Evolutionary conservation across 2,329 filamentous ascomycete genomes (phyloP).

Genomic region (Penicillium olsonii): DNA sequence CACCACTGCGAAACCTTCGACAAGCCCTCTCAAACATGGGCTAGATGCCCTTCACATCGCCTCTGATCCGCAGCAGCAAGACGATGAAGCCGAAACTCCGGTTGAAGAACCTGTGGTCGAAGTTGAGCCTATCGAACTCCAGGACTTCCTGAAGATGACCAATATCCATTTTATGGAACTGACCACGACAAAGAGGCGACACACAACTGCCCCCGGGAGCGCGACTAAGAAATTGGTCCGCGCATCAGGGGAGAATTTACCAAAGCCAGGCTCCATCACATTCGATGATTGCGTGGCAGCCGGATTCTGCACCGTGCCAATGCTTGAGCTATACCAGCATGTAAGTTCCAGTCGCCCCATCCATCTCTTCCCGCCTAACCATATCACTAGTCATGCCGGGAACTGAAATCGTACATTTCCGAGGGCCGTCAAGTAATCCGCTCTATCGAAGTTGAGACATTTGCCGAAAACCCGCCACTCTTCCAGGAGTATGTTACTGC

Average conservation of each 20-base stretch:
- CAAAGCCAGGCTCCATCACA: constrained; percentile 32
- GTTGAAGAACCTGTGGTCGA: constrained; percentile 49
- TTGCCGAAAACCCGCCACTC: constrained; percentile 84
- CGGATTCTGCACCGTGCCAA: constrained; percentile 86
- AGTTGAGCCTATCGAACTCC: constrained; percentile 71
- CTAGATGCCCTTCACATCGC: constrained; percentile 23
- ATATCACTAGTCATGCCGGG: constrained; percentile 69
- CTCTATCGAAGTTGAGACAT: constrained; percentile 85
- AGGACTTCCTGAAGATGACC: constrained; percentile 92
- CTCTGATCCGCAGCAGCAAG: constrained; percentile 40
- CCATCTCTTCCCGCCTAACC: constrained; percentile 28
- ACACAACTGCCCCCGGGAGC: constrained; percentile 69
- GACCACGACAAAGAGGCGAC: constrained; percentile 89
- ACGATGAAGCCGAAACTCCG: constrained; percentile 49
- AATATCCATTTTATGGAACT: constrained; percentile 98
- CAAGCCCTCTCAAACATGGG: constrained; percentile 36
- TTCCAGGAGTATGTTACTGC: constrained; percentile 91
- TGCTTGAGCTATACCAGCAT: constrained; percentile 93
- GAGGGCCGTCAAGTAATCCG: constrained; percentile 87
- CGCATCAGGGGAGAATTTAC: constrained; percentile 27
- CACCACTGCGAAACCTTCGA: constrained; percentile 43
- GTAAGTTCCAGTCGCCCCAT: constrained; percentile 47
- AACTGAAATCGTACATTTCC: constrained; percentile 95
- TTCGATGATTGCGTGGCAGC: constrained; percentile 82
- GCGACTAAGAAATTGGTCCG: constrained; percentile 33